These are phyloP conservation scores for Trichosporon sp. DNA, from an alignment of 1,284 basidiomycete genomes.

Conservation along the genomic window DNA sequence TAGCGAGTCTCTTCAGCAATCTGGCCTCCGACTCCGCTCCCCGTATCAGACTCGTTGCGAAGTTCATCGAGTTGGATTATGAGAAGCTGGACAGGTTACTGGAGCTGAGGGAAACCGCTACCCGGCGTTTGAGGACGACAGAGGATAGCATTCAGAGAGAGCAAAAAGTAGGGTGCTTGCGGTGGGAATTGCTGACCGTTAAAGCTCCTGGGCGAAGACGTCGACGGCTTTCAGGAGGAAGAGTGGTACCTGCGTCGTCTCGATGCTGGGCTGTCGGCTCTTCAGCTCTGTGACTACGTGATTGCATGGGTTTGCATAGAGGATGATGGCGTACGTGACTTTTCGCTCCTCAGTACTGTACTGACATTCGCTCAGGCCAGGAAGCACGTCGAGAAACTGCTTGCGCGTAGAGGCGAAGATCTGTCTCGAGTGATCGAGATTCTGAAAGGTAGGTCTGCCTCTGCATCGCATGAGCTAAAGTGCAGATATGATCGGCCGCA, in stretches of 20 bases:
- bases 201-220: slow-evolving; percentile 60
- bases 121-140: slow-evolving; percentile 55
- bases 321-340: slow-evolving; percentile 80
- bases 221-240: slow-evolving; percentile 62
- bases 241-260: slow-evolving; percentile 75
- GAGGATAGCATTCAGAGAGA: slow-evolving; percentile 63
- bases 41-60: slow-evolving; percentile 77
- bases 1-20: slow-evolving; percentile 83
- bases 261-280: slow-evolving; percentile 77
- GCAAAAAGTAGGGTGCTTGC: slow-evolving; percentile 53
- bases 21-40: slow-evolving; percentile 75
- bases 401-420: slow-evolving; percentile 58
- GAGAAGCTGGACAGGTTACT: slow-evolving; percentile 89
- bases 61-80: slow-evolving; percentile 87
- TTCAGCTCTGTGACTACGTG: slow-evolving; percentile 89
- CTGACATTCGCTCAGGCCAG: slow-evolving; percentile 44
- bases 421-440: slow-evolving; percentile 33
- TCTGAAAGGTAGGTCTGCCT: slow-evolving; percentile 33
- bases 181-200: not conserved
- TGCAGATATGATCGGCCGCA: slow-evolving; percentile 30
- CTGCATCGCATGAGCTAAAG: not conserved
- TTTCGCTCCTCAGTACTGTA: not conserved
- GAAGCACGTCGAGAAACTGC: slow-evolving; percentile 65
- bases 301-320: slow-evolving; percentile 96
- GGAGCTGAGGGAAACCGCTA: slow-evolving; percentile 72